Evolutionary conservation across 2,329 filamentous ascomycete genomes (phyloP), one percentile per base, ranked within the genome.

Genomic region (Pseudocercospora fijiensis): DNA sequence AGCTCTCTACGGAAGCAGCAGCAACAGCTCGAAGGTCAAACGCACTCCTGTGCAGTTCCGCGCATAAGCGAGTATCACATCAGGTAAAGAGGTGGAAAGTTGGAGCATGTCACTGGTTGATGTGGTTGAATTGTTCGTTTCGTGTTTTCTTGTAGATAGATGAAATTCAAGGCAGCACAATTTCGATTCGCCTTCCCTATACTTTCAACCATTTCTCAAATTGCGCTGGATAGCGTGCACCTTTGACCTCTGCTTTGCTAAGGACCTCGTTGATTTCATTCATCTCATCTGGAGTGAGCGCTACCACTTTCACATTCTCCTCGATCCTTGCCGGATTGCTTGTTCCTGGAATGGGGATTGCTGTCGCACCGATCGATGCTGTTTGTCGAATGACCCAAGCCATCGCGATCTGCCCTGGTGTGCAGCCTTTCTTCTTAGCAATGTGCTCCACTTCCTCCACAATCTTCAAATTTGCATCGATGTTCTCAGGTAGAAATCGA

Each of bases 381-480:
- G 77, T 79, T 61, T 79, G 74, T 2, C 74, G 75, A 22, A 74
- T 73, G 7, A 84, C 73, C 82, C 83, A 84, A 13, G 52, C 27
- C 1, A 20, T 56, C 22, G 79, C 82, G 24, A 84, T 73, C 72
- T 84, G 82, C 4, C 77, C 75, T 0, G 77, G 73, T 2, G 79
- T 77, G 63, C 69, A 72, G 11, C 82, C 81, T 77, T 89, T 90
- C 70, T 79, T 79, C 69, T 78, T 73, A 1, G 89, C 88, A 33
- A 91, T 71, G 27, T 78, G 77, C 72, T 86, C 78, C 11, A 91
- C 76, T 59, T 85, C 79, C 4, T 80, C 67, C 11, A 87, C 85
- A 3, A 92, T 81, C 72, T 85, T 76, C 7, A 90, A 68, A 74
- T 91, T 92, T 71, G 83, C 81, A 28, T 83, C 78, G 68, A 91